Evolutionary conservation across 2,329 filamentous ascomycete genomes (phyloP), one percentile per base, ranked within the genome.

Genomic region (Fusarium sulawesiense): DNA sequence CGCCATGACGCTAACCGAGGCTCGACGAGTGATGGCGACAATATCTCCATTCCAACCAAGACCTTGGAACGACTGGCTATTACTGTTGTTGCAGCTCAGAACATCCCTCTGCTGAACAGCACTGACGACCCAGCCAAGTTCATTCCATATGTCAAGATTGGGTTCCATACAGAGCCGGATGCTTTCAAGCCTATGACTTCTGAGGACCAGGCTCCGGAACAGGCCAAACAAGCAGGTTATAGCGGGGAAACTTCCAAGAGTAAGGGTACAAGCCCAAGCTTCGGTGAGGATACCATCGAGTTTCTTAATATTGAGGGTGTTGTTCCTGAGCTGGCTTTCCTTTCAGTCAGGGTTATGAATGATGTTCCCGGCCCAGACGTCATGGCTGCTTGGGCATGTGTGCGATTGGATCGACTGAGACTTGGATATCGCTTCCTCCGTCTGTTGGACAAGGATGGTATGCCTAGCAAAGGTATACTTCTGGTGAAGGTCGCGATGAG

Each of bases 401-500:
- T 66, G 13, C 54, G 54, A 1, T 12, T 66, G 3, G 47, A 66
- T 4, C 41, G 61, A 10, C 0, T 66, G 10, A 66, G 61, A 20
- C 29, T 66, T 14, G 63, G 61, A 1, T 66, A 66, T 14, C 61
- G 63, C 1, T 66, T 66, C 1, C 16, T 66, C 10, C 53, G 63
- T 9, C 12, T 66, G 16, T 0, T 66, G 4, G 51, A 42, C 10
- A 41, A 44, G 8, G 29, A 64, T 21, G 61, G 61, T 4, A 30
- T 65, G 41, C 42, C 63, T 1, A 54, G 63, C 2, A 60, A 66
- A 12, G 61, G 63, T 0, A 45, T 66, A 0, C 25, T 66, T 0
- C 14, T 66, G 16, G 9, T 49, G 1, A 66, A 60, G 20, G 51
- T 70, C 7, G 20, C 51, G 2, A 13, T 63, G 7, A 53, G 42